A percentile compares a stretch with the other conserved stretches of the same genome.
phyloP scores from a whole-genome alignment of 805 yeast genomes.

The Yamadazyma kitorensis region DNA sequence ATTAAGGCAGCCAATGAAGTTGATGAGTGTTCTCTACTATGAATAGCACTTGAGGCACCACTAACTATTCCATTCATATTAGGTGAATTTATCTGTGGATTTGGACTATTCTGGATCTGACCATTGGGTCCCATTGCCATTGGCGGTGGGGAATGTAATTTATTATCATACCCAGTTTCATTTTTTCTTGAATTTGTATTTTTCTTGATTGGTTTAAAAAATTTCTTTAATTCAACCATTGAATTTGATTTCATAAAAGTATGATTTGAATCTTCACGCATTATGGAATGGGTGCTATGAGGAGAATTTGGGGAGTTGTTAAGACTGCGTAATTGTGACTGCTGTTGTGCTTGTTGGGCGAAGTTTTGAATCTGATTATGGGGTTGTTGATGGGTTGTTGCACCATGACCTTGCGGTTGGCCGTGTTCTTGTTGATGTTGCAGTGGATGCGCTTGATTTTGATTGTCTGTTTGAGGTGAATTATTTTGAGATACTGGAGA shows the following conservation, averaged over 20 bases:
- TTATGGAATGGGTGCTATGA: conserved; percentile 7
- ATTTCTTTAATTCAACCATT: conserved; percentile 70
- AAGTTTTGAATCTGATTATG: not conserved
- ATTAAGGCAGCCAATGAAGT: conserved; percentile 35
- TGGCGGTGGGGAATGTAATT: conserved; percentile 31
- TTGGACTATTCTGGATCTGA: not conserved
- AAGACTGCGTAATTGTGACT: conserved; percentile 4
- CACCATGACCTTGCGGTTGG: conserved; percentile 5
- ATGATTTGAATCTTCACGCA: conserved; percentile 26
- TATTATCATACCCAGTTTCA: conserved; percentile 19
- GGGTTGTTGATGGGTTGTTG: not conserved
- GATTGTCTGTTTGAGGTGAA: conserved; percentile 9
- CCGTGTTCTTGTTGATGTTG: conserved; percentile 9
- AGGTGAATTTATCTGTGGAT: not conserved
- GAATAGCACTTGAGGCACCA: conserved; percentile 4
- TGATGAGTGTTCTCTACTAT: conserved; percentile 32
- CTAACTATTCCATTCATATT: conserved; percentile 3
- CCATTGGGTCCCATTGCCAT: conserved; percentile 12
- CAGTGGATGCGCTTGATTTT: conserved; percentile 4
- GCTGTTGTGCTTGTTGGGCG: conserved; percentile 1
- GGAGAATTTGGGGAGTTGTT: conserved; percentile 12
- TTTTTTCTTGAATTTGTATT: conserved; percentile 16
- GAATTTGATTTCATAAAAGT: conserved; percentile 41
- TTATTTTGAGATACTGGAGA: too few relatives aligned
- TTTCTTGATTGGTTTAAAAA: conserved; percentile 58